Percentiles rank a stretch among this genome's conserved stretches.
phyloP scores from a whole-genome alignment of 306 rosid genomes.

The Trifolium fragiferum region DNA sequence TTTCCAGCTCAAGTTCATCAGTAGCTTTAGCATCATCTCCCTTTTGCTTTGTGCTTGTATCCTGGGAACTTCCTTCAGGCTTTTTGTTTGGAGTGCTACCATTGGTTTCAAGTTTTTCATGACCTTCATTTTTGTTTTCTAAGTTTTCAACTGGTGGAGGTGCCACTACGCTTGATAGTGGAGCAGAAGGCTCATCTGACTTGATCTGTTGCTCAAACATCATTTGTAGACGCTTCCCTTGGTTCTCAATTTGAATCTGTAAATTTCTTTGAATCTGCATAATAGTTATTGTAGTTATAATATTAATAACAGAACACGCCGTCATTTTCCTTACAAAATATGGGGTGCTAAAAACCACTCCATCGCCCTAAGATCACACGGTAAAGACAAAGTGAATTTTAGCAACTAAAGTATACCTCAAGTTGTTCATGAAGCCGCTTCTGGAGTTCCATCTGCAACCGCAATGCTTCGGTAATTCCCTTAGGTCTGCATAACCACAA shows the following conservation, averaged over 20 bases:
- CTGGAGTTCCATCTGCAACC: slow-evolving; percentile 96
- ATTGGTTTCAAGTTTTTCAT: slow-evolving; percentile 40
- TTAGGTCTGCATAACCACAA: slow-evolving; percentile 55
- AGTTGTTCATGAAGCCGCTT: slow-evolving; percentile 98
- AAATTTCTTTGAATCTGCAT: slow-evolving; percentile 80
- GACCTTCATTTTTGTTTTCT: slow-evolving; percentile 45
- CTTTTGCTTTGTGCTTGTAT: slow-evolving; percentile 48
- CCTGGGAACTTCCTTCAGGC: slow-evolving; percentile 45
- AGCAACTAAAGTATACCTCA: slow-evolving; percentile 61
- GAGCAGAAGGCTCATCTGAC: slow-evolving; percentile 47
- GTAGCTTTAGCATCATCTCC: slow-evolving; percentile 42
- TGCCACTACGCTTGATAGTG: slow-evolving; percentile 25
- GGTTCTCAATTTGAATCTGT: slow-evolving; percentile 88
- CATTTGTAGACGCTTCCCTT: slow-evolving; percentile 77
- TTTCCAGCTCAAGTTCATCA: slow-evolving; percentile 37
- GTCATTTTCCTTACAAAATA: slow-evolving; percentile 7
- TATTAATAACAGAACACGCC: slow-evolving; percentile 38
- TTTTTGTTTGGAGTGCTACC: slow-evolving; percentile 5
- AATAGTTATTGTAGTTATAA: slow-evolving; percentile 14
- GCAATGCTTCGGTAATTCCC: slow-evolving; percentile 90
- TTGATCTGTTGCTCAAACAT: slow-evolving; percentile 83
- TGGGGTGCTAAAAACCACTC: slow-evolving; percentile 9
- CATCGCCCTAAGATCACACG: neutral
- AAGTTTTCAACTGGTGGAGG: slow-evolving; percentile 43
- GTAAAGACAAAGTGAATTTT: slow-evolving; percentile 7